A percentile compares a stretch with the other conserved stretches of the same genome.
phyloP scores from a whole-genome alignment of 2,329 filamentous ascomycete genomes.

The Fusarium ambrosium region DNA sequence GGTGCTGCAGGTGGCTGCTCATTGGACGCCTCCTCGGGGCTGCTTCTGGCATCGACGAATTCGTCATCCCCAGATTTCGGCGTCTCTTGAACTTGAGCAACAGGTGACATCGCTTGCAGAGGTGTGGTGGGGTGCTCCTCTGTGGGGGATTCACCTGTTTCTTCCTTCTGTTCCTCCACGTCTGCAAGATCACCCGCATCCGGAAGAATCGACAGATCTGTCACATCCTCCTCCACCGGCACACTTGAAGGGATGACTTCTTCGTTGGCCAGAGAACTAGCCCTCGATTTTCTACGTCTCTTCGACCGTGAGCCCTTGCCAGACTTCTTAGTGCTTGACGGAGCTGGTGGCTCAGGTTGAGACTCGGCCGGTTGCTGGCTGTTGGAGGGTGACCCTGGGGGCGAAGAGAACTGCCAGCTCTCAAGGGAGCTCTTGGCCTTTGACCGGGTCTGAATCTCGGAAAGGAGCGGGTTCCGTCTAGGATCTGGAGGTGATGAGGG shows the following conservation, averaged over 20 bases:
- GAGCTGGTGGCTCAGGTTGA: conserved; percentile 19
- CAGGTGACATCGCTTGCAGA: conserved; percentile 36
- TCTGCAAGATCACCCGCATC: conserved; percentile 9
- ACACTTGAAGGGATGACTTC: conserved; percentile 51
- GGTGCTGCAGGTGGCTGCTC: conserved; percentile 10
- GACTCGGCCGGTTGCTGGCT: conserved; percentile 44
- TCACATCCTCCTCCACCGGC: conserved; percentile 34
- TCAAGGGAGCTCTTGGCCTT: conserved; percentile 51
- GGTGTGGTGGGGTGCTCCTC: conserved; percentile 26
- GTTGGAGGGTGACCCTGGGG: conserved; percentile 64
- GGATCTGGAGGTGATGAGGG: conserved; percentile 72
- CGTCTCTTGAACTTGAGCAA: conserved; percentile 48
- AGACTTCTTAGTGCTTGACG: conserved; percentile 8
- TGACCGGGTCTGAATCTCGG: conserved; percentile 66
- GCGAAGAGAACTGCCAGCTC: conserved; percentile 70
- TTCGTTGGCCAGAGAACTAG: conserved; percentile 25
- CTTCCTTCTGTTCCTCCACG: conserved; percentile 15
- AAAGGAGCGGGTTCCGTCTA: conserved; percentile 64
- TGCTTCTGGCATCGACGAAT: conserved; percentile 65
- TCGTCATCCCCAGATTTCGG: conserved; percentile 61
- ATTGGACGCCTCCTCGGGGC: conserved; percentile 50
- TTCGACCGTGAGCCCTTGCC: conserved; percentile 26
- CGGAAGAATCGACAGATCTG: conserved; percentile 4
- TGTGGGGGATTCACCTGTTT: conserved; percentile 4
- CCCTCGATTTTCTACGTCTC: conserved; percentile 32